Evolutionary conservation across 1,139 yeast species (phyloP), one percentile per base, ranked within the genome.

Genomic region (Geotrichum carabidarum): DNA sequence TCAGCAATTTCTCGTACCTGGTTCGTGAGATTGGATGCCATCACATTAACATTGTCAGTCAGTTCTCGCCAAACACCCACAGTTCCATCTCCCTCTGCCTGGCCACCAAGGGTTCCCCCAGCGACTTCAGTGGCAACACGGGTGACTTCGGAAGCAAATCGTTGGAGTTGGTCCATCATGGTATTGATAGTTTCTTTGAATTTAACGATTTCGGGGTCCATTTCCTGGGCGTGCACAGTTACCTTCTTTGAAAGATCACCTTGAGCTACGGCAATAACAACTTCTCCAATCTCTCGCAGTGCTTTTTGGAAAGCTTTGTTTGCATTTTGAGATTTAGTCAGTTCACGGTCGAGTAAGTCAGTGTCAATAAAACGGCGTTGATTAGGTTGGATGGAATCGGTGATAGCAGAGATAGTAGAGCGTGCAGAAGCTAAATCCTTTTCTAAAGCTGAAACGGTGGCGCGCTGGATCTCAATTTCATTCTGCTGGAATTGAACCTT

Each of bases 61-160:
- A 87, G 78, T 32, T 86, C 82, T 63, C 91, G 78, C 95, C 95
- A 87, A 55, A 86, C 86, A 15, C 95, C 95, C 4, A 84, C 89
- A 0, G 91, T 83, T 8, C 90, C 91, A 58, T 83, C 86, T 58
- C 84, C 84, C 63, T 84, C 86, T 37, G 93, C 95, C 67, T 86
- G 94, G 37, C 95, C 95, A 61, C 95, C 95, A 50, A 87, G 75
- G 58, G 87, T 87, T 59, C 95, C 95, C 64, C 86, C 87, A 38
- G 95, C 93, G 34, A 87, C 95, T 64, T 87, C 94, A 9, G 91
- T 86, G 44, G 95, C 95, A 17, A 87, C 89, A 59, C 87, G 82
- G 35, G 93, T 85, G 40, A 86, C 94, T 69, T 86, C 95, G 58
- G 80, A 79, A 27, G 94, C 91, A 69, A 87, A 87, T 11, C 87